Conservation (phyloP, 1,139 yeast species). For the Dujonia santamariae region DNA sequence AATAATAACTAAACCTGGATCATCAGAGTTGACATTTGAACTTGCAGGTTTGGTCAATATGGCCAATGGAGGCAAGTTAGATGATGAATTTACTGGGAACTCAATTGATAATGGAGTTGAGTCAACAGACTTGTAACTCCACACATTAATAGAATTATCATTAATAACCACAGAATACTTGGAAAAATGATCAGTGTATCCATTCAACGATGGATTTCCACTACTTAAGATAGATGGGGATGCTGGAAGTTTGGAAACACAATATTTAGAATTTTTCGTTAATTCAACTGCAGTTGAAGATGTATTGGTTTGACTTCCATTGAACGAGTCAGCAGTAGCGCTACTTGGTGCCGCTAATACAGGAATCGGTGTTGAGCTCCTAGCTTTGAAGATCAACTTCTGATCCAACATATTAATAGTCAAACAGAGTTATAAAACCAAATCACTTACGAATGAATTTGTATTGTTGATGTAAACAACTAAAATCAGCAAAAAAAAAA, state of each 20-base stretch:
- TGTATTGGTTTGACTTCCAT: not conserved
- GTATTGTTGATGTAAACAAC: too few species aligned
- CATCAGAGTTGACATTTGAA: constrained; percentile 51
- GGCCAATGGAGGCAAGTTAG: constrained; percentile 47
- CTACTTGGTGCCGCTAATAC: constrained; percentile 1
- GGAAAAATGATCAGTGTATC: constrained; percentile 52
- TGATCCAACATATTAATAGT: constrained; percentile 3
- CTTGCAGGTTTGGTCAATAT: constrained; percentile 59
- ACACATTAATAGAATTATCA: constrained; percentile 54
- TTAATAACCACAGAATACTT: constrained; percentile 55
- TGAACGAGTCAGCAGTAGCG: not conserved
- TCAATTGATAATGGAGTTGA: constrained; percentile 55
- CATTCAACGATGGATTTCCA: constrained; percentile 25
- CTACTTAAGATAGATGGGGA: constrained; percentile 44
- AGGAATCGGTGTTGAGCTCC: too few species aligned
- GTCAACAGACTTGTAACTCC: constrained; percentile 67
- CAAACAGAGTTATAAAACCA: too few species aligned
- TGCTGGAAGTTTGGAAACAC: constrained; percentile 60
- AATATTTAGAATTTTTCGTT: constrained; percentile 58
- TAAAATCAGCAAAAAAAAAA: too few species aligned
- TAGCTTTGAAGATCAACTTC: constrained; percentile 12
- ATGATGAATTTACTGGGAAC: constrained; percentile 29
- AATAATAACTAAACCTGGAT: constrained; percentile 68
- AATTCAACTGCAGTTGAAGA: constrained; percentile 34
- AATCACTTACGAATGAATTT: too few species aligned